These are phyloP conservation scores for Warburgia ugandensis DNA, from an alignment of 164 flowering plant species.

Conservation along the genomic window DNA sequence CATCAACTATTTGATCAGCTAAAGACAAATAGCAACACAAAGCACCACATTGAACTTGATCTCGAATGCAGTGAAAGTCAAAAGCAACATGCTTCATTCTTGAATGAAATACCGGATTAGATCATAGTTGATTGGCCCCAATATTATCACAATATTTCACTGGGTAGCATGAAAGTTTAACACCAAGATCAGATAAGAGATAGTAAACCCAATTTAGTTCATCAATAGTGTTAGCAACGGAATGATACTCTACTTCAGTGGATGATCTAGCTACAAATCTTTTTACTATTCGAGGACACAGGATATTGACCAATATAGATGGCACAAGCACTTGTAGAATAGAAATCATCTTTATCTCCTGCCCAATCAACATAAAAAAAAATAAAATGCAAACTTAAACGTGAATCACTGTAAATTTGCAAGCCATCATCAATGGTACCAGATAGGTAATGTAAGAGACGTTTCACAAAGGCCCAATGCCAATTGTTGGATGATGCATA, in stretches of 20 bases:
- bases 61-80: conserved; percentile 8
- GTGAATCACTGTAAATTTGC: background rate
- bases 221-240: background rate
- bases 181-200: background rate
- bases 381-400: background rate
- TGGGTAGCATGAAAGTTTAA: background rate
- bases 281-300: background rate
- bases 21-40: conserved; percentile 3
- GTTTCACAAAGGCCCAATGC: conserved; percentile 4
- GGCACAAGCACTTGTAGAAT: background rate
- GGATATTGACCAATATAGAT: conserved; percentile 4
- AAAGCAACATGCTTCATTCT: conserved; percentile 10
- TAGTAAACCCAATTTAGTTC: background rate
- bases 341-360: background rate
- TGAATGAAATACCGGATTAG: conserved; percentile 7
- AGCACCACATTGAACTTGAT: conserved; percentile 2
- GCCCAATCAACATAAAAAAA: conserved; percentile 3
- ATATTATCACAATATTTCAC: conserved; percentile 6
- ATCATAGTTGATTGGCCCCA: background rate
- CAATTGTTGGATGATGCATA: conserved; percentile 8
- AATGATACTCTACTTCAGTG: background rate
- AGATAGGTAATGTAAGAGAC: background rate
- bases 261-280: background rate
- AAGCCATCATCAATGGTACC: conserved; percentile 6
- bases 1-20: conserved; percentile 3